These are phyloP conservation scores for Plasmodium coatneyi DNA, from an alignment of 169 alveolate genomes.

Conservation along the genomic window DNA sequence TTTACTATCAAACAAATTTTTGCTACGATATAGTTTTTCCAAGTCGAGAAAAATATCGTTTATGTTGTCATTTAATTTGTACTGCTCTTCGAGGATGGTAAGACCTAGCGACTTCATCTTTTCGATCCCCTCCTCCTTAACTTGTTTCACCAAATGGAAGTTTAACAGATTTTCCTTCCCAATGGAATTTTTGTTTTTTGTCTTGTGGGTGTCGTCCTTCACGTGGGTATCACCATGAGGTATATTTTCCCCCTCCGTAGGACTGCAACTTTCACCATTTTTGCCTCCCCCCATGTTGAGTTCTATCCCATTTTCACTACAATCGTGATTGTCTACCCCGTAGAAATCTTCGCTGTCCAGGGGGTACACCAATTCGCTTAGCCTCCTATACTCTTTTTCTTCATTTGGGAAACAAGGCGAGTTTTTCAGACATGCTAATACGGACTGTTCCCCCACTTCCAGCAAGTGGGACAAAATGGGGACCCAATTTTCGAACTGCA, in stretches of 20 bases:
- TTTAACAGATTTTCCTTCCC: conserved; percentile 33
- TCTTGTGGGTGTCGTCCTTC: not conserved
- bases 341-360: conserved; percentile 12
- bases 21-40: conserved; percentile 40
- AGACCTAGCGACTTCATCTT: conserved; percentile 26
- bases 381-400: conserved; percentile 11
- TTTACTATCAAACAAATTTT: conserved; percentile 10
- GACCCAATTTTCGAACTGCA: conserved; percentile 21
- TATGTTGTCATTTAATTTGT: conserved; percentile 55
- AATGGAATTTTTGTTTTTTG: not conserved
- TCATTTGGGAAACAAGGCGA: conserved; percentile 58
- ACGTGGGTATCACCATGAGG: not conserved
- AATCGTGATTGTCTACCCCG: not conserved
- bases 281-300: not conserved
- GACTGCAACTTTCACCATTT: not conserved
- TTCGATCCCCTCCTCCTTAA: conserved; percentile 13
- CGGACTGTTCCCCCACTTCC: not conserved
- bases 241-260: not conserved
- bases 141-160: conserved; percentile 1
- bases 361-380: conserved; percentile 14
- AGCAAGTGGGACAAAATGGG: conserved; percentile 21
- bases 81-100: conserved; percentile 17
- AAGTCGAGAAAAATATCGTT: conserved; percentile 54
- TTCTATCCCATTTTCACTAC: not conserved
- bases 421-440: not conserved